Percentiles rank a stretch among this genome's conserved stretches.
These are phyloP conservation scores for Suillus discolor DNA, from an alignment of 768 basidiomycete genomes.

Conservation along the genomic window DNA sequence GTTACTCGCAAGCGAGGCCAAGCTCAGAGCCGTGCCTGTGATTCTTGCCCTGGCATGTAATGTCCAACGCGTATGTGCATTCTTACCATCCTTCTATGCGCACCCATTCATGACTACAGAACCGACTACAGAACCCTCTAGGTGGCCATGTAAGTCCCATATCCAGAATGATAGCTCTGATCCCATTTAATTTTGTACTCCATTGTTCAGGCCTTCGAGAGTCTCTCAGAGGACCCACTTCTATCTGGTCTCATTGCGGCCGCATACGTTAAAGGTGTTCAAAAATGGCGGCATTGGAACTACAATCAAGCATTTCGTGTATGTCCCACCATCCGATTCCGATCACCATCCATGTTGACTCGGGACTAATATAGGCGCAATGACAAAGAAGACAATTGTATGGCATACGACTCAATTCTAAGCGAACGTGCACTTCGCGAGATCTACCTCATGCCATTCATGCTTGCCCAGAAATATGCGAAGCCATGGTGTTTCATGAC, in stretches of 20 bases:
- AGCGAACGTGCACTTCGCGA: slow-evolving; percentile 56
- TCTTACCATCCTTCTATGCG: slow-evolving; percentile 3
- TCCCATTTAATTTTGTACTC: slow-evolving; percentile 13
- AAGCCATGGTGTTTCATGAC: slow-evolving; percentile 62
- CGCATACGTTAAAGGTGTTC: slow-evolving; percentile 74
- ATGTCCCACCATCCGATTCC: slow-evolving; percentile 17
- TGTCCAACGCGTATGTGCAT: slow-evolving; percentile 64
- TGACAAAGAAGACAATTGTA: slow-evolving; percentile 80
- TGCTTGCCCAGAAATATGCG: slow-evolving; percentile 53
- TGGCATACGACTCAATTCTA: slow-evolving; percentile 57
- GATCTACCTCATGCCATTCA: slow-evolving; percentile 63
- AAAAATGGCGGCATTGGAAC: slow-evolving; percentile 75
- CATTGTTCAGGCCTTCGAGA: slow-evolving; percentile 62
- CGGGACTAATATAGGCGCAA: slow-evolving; percentile 52
- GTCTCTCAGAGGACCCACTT: slow-evolving; percentile 78
- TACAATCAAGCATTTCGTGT: slow-evolving; percentile 84
- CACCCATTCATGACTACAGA: not conserved
- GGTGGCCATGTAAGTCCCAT: slow-evolving; percentile 57
- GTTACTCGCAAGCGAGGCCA: slow-evolving; percentile 72
- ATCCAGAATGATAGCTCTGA: not conserved
- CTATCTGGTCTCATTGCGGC: slow-evolving; percentile 72
- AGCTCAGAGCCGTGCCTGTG: slow-evolving; percentile 66
- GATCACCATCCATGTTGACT: not conserved
- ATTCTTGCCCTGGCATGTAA: slow-evolving; percentile 84
- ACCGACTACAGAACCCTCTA: slow-evolving; percentile 55